phyloP scores from a whole-genome alignment of 306 rosid species.

The Cyclanthera cordifolia region DNA sequence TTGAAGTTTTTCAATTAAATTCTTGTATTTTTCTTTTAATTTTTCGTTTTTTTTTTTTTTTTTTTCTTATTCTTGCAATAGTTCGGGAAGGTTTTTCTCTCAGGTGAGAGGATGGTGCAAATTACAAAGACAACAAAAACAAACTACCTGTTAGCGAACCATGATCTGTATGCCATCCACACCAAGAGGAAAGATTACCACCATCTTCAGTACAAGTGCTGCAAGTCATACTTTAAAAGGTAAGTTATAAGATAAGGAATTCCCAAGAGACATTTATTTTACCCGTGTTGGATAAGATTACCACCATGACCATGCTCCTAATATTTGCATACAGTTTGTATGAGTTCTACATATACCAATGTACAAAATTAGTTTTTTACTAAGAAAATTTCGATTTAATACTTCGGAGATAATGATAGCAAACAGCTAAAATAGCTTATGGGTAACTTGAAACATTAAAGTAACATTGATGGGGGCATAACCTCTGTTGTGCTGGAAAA shows the following conservation, averaged over 20 bases:
- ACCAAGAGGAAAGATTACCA: conserved; percentile 69
- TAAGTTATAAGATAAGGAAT: not conserved
- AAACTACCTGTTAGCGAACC: conserved; percentile 85
- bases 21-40: too few relatives aligned
- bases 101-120: not conserved
- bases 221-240: conserved; percentile 21
- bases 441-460: conserved; percentile 10
- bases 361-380: not conserved
- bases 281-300: not conserved
- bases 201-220: conserved; percentile 36
- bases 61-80: too few relatives aligned
- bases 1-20: too few relatives aligned
- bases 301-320: not conserved
- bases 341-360: not conserved
- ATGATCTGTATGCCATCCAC: conserved; percentile 98
- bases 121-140: not conserved
- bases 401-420: not conserved
- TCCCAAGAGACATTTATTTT: not conserved
- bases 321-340: not conserved
- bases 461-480: conserved; percentile 13
- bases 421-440: not conserved
- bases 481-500: conserved; percentile 74
- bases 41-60: too few relatives aligned
- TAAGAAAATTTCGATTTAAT: not conserved
- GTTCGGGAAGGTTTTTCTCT: too few relatives aligned